Percentiles rank a stretch among this genome's conserved stretches.
phyloP scores from a whole-genome alignment of 441 rosid genomes.

The Omphalea diandra region DNA sequence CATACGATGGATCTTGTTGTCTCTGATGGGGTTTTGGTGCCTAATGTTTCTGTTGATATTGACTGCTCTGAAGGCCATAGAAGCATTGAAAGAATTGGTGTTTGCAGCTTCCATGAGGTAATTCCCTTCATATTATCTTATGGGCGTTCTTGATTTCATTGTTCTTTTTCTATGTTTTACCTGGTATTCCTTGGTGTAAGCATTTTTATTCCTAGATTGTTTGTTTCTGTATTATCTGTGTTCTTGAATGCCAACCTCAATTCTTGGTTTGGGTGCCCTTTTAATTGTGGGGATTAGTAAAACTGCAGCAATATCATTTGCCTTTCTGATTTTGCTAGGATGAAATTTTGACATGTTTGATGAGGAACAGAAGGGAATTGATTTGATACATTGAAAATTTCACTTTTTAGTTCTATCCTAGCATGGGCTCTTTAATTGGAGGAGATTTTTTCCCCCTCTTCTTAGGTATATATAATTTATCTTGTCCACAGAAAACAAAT shows the following conservation, averaged over 20 bases:
- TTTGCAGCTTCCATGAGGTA: conserved; percentile 81
- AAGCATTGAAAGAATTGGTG: conserved; percentile 51
- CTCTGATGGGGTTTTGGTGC: conserved; percentile 50
- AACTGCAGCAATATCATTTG: conserved; percentile 4
- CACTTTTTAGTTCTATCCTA: background rate
- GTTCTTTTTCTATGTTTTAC: conserved; percentile 2
- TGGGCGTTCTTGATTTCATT: background rate
- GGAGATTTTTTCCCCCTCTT: background rate
- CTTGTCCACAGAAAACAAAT: background rate
- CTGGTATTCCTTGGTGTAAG: background rate
- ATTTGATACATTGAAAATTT: background rate
- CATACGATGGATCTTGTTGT: conserved; percentile 57
- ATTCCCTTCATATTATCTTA: conserved; percentile 9
- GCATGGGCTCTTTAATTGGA: background rate
- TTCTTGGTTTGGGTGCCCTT: background rate
- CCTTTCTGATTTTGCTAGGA: background rate
- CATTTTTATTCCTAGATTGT: conserved; percentile 11
- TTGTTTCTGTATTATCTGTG: background rate
- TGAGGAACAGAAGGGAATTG: background rate
- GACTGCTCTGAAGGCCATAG: conserved; percentile 47
- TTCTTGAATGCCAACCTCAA: background rate
- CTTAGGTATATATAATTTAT: too few species aligned
- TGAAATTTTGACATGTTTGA: background rate
- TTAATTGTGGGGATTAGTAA: background rate
- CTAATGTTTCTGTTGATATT: conserved; percentile 66